A percentile compares a stretch with the other conserved stretches of the same genome.
Conservation (phyloP, 163 green algal species). For the Coccomyxa subellipsoidea region DNA sequence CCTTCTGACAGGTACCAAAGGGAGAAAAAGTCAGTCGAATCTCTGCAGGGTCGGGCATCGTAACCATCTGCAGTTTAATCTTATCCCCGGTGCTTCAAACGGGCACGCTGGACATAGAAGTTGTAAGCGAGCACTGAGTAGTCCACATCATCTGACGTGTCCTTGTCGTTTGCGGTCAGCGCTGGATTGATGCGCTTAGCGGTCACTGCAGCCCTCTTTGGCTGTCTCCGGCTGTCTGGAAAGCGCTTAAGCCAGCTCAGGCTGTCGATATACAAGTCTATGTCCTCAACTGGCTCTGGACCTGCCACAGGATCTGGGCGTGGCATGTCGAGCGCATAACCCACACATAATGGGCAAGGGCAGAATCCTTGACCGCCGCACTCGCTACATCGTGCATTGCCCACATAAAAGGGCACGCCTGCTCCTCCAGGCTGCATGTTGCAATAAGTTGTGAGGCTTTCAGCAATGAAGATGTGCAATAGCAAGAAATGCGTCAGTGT, state of each 20-base stretch:
- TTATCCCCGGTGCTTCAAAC: not conserved
- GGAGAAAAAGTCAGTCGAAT: no score
- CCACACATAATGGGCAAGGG: constrained; percentile 24
- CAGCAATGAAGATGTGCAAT: not conserved
- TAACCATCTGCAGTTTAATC: no score
- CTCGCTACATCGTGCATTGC: constrained; percentile 16
- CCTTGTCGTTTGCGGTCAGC: not conserved
- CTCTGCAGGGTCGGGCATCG: no score
- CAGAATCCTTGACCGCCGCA: constrained; percentile 18
- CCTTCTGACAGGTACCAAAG: no score
- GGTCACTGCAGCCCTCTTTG: not conserved
- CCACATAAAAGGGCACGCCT: constrained; percentile 25
- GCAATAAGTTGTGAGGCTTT: not conserved
- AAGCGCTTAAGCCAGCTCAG: not conserved
- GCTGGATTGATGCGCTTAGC: not conserved
- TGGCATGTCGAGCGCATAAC: constrained; percentile 10
- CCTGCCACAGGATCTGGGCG: not conserved
- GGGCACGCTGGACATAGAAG: not conserved
- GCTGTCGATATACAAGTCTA: not conserved
- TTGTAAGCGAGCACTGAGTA: not conserved
- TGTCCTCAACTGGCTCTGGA: not conserved
- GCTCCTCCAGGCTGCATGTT: constrained; percentile 28
- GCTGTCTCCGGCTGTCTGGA: not conserved
- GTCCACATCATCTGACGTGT: no score
- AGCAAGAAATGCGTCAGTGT: not conserved